These are phyloP conservation scores for Cladorrhinum sp. DNA, from an alignment of 2,329 filamentous ascomycete genomes.

Conservation along the genomic window DNA sequence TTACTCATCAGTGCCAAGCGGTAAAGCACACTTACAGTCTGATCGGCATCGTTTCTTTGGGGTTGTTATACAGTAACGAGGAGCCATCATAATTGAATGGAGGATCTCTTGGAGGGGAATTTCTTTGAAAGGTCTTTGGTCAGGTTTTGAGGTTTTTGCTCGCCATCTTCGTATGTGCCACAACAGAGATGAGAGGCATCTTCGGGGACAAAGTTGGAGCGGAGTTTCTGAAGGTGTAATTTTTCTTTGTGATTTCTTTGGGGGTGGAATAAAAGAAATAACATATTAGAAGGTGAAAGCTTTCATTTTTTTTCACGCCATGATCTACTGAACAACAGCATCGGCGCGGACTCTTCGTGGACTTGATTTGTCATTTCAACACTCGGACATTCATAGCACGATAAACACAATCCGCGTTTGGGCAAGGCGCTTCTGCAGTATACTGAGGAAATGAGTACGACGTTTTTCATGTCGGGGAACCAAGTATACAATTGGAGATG, in stretches of 20 bases:
- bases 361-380: neutral
- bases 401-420: neutral
- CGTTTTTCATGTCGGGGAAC: no score
- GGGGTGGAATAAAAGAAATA: neutral
- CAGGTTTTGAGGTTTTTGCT: conserved; percentile 1
- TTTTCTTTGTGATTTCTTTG: neutral
- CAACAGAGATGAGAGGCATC: neutral
- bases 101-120: conserved; percentile 8
- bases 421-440: neutral
- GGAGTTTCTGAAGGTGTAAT: neutral
- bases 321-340: neutral
- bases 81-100: conserved; percentile 3
- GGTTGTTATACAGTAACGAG: neutral
- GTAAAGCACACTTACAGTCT: neutral
- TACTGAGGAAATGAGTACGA: neutral
- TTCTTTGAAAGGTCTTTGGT: conserved; percentile 5
- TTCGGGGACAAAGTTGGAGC: neutral
- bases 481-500: no score
- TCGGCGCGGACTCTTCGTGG: neutral
- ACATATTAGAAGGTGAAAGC: neutral
- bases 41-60: neutral
- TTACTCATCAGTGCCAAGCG: conserved; percentile 1
- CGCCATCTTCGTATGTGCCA: conserved; percentile 3
- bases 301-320: neutral
- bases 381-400: neutral